phyloP scores from a whole-genome alignment of 129 eudicot species.

The Solidago caesia region DNA sequence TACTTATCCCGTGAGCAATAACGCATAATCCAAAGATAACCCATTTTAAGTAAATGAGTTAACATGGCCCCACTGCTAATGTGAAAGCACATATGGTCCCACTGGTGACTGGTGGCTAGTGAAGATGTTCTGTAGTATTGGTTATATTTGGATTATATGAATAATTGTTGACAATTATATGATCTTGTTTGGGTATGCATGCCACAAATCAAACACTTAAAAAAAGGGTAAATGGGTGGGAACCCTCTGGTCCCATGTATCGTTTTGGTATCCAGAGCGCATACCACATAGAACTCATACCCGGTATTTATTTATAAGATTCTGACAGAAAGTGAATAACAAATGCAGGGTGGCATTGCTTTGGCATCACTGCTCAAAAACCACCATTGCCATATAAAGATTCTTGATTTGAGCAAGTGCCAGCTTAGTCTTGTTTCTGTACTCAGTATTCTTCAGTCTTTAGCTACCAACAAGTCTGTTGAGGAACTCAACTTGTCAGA shows the following conservation, averaged over 20 bases:
- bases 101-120: not conserved
- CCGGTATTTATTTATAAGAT: not conserved
- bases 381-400: conserved; percentile 51
- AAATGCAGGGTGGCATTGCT: conserved; percentile 60
- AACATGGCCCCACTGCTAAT: not conserved
- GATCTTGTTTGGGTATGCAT: not conserved
- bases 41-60: too few relatives aligned
- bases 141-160: not conserved
- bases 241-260: too few relatives aligned
- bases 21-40: too few relatives aligned
- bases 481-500: conserved; percentile 80
- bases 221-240: too few relatives aligned
- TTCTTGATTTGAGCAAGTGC: conserved; percentile 54
- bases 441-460: conserved; percentile 49
- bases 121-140: not conserved
- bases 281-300: too few relatives aligned
- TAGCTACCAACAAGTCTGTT: conserved; percentile 49
- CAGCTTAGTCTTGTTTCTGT: conserved; percentile 60
- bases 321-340: conserved; percentile 20
- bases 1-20: too few relatives aligned
- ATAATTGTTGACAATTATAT: not conserved
- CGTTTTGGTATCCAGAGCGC: too few relatives aligned
- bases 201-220: not conserved
- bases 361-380: conserved; percentile 56
- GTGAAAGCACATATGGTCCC: not conserved